phyloP scores from a whole-genome alignment of 2,329 filamentous ascomycete genomes.

The Stagonosporopsis cucurbitacearum region DNA sequence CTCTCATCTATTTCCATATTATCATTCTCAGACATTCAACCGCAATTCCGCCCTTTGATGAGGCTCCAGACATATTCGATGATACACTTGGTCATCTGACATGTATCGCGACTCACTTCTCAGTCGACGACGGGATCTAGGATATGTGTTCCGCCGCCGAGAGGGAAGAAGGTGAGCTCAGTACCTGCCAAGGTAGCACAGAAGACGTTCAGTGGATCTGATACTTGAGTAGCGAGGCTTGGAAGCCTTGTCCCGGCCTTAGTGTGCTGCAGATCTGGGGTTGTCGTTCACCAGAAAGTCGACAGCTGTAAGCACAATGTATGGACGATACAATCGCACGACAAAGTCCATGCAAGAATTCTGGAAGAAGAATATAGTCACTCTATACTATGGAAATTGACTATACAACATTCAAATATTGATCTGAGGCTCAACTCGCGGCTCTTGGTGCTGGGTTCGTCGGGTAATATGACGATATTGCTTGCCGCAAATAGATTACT shows the following conservation, averaged over 20 bases:
- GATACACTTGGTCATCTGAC: conserved; percentile 4
- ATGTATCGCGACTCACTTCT: neutral
- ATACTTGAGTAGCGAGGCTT: conserved; percentile 4
- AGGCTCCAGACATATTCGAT: neutral
- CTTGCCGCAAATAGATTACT: conserved; percentile 12
- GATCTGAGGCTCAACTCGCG: conserved; percentile 12
- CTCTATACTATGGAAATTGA: neutral
- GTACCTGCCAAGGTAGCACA: conserved; percentile 9
- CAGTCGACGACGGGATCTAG: conserved; percentile 6
- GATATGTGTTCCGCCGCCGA: conserved; percentile 7
- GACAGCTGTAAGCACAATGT: neutral
- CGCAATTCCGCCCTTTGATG: conserved; percentile 6
- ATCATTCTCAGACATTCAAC: neutral
- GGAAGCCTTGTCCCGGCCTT: conserved; percentile 9
- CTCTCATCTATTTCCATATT: conserved; percentile 10
- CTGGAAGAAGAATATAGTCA: neutral
- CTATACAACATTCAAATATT: neutral
- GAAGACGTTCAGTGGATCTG: neutral
- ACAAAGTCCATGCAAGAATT: neutral
- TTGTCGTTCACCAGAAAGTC: neutral
- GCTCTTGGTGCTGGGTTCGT: neutral
- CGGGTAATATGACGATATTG: conserved; percentile 13
- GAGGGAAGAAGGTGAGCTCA: neutral
- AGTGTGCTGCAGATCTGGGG: neutral
- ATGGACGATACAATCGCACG: neutral